Evolutionary conservation across 768 basidiomycete species (phyloP).

Genomic region (Megacollybia marginata): DNA sequence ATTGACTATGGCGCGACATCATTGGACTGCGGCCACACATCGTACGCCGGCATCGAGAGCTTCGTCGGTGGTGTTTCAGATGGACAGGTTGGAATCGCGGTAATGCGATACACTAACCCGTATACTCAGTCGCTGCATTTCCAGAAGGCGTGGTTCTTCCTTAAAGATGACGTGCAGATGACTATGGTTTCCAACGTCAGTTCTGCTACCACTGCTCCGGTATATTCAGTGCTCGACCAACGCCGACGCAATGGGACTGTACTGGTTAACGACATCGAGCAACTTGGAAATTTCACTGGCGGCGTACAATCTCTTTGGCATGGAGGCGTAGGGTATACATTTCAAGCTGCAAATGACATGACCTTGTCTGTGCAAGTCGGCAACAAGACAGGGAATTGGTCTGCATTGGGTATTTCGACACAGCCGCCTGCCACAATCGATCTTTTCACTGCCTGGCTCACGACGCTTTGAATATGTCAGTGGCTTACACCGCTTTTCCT

Average conservation of each 20-base stretch:
- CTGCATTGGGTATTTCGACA: slow-evolving; percentile 52
- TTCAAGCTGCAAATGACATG: slow-evolving; percentile 15
- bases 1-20: slow-evolving; percentile 51
- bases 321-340: slow-evolving; percentile 51
- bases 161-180: slow-evolving; percentile 53
- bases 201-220: slow-evolving; percentile 35
- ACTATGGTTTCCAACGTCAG: slow-evolving; percentile 51
- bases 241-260: slow-evolving; percentile 36
- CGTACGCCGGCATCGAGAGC: slow-evolving; percentile 36
- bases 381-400: slow-evolving; percentile 52
- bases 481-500: slow-evolving; percentile 53
- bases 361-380: slow-evolving; percentile 34
- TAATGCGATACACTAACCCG: slow-evolving; percentile 65
- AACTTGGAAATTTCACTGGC: not conserved
- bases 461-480: slow-evolving; percentile 17
- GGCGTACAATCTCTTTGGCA: slow-evolving; percentile 41
- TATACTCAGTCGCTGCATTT: slow-evolving; percentile 43
- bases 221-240: slow-evolving; percentile 66
- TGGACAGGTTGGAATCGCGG: slow-evolving; percentile 46
- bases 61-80: slow-evolving; percentile 67
- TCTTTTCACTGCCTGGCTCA: slow-evolving; percentile 59
- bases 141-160: slow-evolving; percentile 73
- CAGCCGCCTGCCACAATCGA: slow-evolving; percentile 50
- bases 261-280: slow-evolving; percentile 33
- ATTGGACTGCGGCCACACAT: slow-evolving; percentile 38